Evolutionary conservation across 495 filamentous ascomycete genomes (phyloP).

Genomic region (Penicillium bovifimosum): DNA sequence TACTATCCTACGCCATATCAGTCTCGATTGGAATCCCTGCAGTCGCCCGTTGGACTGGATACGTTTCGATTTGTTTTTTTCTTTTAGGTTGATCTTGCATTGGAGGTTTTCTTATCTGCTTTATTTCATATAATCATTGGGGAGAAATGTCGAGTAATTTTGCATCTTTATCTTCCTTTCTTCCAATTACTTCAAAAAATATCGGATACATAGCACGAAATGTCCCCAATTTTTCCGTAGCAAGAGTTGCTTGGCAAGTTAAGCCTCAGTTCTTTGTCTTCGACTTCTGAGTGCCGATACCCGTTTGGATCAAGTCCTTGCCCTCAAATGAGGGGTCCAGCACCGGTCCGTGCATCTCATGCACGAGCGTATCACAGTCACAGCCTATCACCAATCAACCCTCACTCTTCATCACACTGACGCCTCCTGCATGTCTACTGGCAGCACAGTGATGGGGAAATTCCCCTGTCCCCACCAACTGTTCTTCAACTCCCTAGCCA

Average conservation of each 20-base stretch:
- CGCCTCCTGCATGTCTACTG: slow-evolving; percentile 12
- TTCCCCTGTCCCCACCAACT: slow-evolving; percentile 11
- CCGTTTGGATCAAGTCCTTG: not conserved
- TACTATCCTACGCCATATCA: not conserved
- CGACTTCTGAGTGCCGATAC: not conserved
- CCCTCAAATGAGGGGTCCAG: not conserved
- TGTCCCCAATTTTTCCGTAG: not conserved
- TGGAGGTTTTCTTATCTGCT: not conserved
- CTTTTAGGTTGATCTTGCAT: slow-evolving; percentile 3
- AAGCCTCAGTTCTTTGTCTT: not conserved
- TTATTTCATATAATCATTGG: not conserved
- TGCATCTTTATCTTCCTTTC: too few species aligned
- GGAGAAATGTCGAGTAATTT: not conserved
- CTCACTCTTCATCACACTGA: slow-evolving; percentile 19
- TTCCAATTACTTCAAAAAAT: not conserved
- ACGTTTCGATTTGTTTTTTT: not conserved
- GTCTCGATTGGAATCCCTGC: not conserved
- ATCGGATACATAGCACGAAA: not conserved
- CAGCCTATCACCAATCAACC: slow-evolving; percentile 31
- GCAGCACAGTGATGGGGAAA: slow-evolving; percentile 6
- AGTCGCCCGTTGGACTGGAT: not conserved
- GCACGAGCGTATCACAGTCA: slow-evolving; percentile 38
- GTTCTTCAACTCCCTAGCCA: not conserved
- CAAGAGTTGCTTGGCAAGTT: not conserved
- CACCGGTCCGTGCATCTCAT: slow-evolving; percentile 25